Evolutionary conservation across 2,329 filamentous ascomycete species (phyloP).

Genomic region (Lasiodiplodia gonubiensis): DNA sequence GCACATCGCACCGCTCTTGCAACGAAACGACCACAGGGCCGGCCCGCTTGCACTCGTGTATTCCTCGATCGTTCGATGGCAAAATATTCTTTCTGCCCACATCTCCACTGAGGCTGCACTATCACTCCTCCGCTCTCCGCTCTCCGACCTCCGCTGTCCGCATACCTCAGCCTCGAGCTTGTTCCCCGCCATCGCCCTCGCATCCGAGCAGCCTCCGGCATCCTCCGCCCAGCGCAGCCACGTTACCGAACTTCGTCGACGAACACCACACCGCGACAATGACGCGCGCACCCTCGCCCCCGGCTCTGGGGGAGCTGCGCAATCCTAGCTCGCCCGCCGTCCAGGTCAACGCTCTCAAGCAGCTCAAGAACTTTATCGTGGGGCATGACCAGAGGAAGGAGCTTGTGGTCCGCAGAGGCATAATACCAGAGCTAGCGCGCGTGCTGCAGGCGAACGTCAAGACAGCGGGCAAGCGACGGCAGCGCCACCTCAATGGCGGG

Average conservation of each 20-base stretch:
- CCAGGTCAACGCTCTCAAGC: slow-evolving; percentile 65
- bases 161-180: slow-evolving; percentile 10
- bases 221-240: neutral
- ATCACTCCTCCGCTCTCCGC: slow-evolving; percentile 23
- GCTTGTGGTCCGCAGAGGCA: slow-evolving; percentile 72
- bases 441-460: slow-evolving; percentile 54
- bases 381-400: slow-evolving; percentile 89
- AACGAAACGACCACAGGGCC: slow-evolving; percentile 7
- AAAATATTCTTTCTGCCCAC: slow-evolving; percentile 19
- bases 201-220: neutral
- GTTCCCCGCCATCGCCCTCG: slow-evolving; percentile 4
- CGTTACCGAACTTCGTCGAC: neutral
- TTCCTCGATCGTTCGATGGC: slow-evolving; percentile 26
- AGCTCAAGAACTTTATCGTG: slow-evolving; percentile 86
- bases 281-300: slow-evolving; percentile 44
- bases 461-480: slow-evolving; percentile 54
- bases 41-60: slow-evolving; percentile 2
- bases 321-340: slow-evolving; percentile 44
- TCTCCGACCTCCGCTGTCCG: slow-evolving; percentile 23
- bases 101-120: slow-evolving; percentile 14
- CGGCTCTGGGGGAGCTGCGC: slow-evolving; percentile 46
- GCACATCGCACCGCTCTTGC: slow-evolving; percentile 2
- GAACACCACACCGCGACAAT: slow-evolving; percentile 32
- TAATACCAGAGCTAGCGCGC: slow-evolving; percentile 66
- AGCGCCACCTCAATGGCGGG: slow-evolving; percentile 36